Evolutionary conservation across 2,329 filamentous ascomycete species (phyloP), one percentile per base, ranked within the genome.

Genomic region (Cryphonectria carpinicola): DNA sequence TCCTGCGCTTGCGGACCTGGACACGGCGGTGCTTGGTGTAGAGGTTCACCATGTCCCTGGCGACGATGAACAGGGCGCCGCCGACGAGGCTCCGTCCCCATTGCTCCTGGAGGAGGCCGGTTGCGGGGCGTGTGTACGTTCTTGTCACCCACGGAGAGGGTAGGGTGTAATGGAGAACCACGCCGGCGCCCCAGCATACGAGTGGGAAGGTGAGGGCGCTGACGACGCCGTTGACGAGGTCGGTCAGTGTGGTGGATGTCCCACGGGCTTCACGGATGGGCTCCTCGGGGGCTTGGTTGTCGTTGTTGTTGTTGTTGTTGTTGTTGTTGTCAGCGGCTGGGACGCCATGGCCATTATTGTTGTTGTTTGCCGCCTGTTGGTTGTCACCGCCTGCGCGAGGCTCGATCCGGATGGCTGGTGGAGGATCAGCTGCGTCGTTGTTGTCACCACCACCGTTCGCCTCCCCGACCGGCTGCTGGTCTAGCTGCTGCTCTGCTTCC

Each of bases 31-130:
- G 90, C 80, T 91, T 92, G 74, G 86, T 84, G 76, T 90, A 92
- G 35, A 92, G 79, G 70, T 83, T 82, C 66, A 91, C 81, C 3
- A 83, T 84, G 75, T 92, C 90, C 79, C 95, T 96, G 67, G 97
- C 80, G 13, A 97, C 90, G 22, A 98, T 90, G 76, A 95, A 97
- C 28, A 97, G 82, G 78, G 93, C 96, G 0, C 96, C 96, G 1
- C 96, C 96, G 1, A 96, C 87, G 3, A 99, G 84, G 76, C 93
- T 98, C 69, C 96, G 87, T 0, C 94, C 96, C 94, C 96, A 98
- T 71, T 91, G 89, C 75, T 92, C 89, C 77, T 96, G 93, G 43
- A 99, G 80, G 37, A 98, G 84, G 0, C 92, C 91, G 0, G 88
- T 88, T 0, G 74, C 74, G 25, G 61, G 41, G 3, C 87, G 83